Percentiles rank a stretch among this genome's conserved stretches.
Conservation (phyloP, 192 early-diverging fungal genomes). For the Umbelopsis sp. region DNA sequence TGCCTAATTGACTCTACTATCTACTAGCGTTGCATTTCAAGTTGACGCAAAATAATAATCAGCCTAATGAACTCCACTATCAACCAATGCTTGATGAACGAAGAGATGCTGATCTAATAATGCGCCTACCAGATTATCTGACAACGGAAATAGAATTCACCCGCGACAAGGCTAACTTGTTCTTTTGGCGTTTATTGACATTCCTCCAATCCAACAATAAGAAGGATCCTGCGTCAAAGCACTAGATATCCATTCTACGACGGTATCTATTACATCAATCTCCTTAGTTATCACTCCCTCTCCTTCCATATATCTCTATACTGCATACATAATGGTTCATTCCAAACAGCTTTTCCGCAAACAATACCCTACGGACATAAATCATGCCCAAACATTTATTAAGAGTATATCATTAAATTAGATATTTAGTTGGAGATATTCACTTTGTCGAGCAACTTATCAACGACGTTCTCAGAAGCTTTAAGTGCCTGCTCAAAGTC, state of each 20-base stretch:
- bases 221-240: background rate
- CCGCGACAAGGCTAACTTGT: background rate
- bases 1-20: background rate
- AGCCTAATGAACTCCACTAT: constrained; percentile 10
- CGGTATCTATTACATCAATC: background rate
- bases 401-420: background rate
- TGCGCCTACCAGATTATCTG: constrained; percentile 18
- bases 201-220: constrained; percentile 16
- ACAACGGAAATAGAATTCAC: constrained; percentile 17
- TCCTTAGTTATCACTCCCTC: background rate
- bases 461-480: background rate
- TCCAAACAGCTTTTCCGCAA: background rate
- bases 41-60: constrained; percentile 1
- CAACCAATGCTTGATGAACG: constrained; percentile 18
- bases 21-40: constrained; percentile 19
- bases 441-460: background rate
- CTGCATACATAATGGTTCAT: background rate
- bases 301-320: background rate
- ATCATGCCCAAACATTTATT: background rate
- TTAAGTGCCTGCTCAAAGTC: constrained; percentile 63
- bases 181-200: constrained; percentile 18
- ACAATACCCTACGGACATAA: background rate
- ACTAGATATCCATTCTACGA: background rate
- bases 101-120: constrained; percentile 14
- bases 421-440: background rate